A percentile compares a stretch with the other conserved stretches of the same genome.
phyloP scores from a whole-genome alignment of 2,329 filamentous ascomycete genomes.

The Amylocarpus encephaloides region DNA sequence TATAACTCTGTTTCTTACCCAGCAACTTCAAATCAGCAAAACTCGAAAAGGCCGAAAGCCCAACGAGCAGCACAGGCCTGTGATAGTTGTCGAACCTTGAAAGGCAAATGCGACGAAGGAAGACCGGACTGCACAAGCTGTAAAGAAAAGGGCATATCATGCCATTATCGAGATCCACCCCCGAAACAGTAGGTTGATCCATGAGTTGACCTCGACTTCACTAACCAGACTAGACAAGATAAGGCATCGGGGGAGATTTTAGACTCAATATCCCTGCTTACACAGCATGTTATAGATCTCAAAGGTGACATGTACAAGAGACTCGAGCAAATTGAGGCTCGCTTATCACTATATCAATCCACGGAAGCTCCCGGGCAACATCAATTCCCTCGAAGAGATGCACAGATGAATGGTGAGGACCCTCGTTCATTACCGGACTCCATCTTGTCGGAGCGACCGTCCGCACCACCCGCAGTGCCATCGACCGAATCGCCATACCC shows the following conservation, averaged over 20 bases:
- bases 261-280: conserved; percentile 36
- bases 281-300: conserved; percentile 9
- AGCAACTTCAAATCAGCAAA: conserved; percentile 5
- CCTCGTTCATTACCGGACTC: too few species aligned
- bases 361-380: not conserved
- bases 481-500: conserved; percentile 20
- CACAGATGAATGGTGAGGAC: not conserved
- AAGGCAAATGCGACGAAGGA: conserved; percentile 87
- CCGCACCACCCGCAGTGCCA: conserved; percentile 6
- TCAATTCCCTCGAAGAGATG: not conserved
- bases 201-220: conserved; percentile 15
- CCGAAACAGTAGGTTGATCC: conserved; percentile 74
- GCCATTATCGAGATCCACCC: conserved; percentile 83
- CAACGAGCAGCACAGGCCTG: conserved; percentile 60
- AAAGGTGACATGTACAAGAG: not conserved
- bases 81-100: conserved; percentile 79
- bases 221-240: conserved; percentile 37
- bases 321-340: not conserved
- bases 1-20: conserved; percentile 24
- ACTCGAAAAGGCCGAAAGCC: conserved; percentile 22
- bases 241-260: conserved; percentile 56
- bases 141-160: conserved; percentile 76
- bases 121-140: conserved; percentile 74
- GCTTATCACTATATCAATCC: not conserved
- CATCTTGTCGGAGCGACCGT: not conserved